Percentiles rank a stretch among this genome's conserved stretches.
These are phyloP conservation scores for Trametes coccinea DNA, from an alignment of 768 basidiomycete species.

Conservation along the genomic window DNA sequence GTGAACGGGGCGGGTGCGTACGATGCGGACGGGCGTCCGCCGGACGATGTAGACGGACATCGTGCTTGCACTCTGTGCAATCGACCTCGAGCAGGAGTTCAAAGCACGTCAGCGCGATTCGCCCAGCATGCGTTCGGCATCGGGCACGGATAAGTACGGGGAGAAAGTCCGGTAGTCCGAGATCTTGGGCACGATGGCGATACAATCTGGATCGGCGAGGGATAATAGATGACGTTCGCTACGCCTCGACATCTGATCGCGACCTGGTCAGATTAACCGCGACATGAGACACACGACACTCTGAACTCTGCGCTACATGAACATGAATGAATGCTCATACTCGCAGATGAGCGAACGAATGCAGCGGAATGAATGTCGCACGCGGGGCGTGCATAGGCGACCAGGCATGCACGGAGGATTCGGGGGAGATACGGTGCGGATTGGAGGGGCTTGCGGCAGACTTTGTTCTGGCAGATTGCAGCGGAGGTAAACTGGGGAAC, in stretches of 20 bases:
- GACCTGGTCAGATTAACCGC: neutral
- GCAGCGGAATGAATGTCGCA: neutral
- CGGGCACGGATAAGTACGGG: neutral
- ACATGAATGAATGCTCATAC: neutral
- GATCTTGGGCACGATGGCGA: conserved; percentile 13
- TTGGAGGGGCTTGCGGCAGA: neutral
- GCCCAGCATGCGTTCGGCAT: neutral
- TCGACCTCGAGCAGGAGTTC: neutral
- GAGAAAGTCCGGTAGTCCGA: neutral
- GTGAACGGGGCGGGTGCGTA: too few relatives aligned
- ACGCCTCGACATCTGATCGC: conserved; percentile 16
- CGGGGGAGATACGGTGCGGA: neutral
- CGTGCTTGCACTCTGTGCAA: too few relatives aligned
- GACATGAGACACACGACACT: neutral
- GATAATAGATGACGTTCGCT: conserved; percentile 7
- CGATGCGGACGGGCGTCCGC: too few relatives aligned
- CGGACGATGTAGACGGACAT: too few relatives aligned
- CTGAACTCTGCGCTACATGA: neutral
- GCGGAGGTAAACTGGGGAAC: too few relatives aligned
- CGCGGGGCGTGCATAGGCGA: neutral
- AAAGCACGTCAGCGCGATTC: neutral
- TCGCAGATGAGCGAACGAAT: neutral
- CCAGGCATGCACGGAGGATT: neutral
- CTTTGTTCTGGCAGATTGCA: too few relatives aligned
- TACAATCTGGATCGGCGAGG: conserved; percentile 12